A percentile compares a stretch with the other conserved stretches of the same genome.
These are phyloP conservation scores for Cyberlindnera maclurae DNA, from an alignment of 805 yeast genomes.

Conservation along the genomic window DNA sequence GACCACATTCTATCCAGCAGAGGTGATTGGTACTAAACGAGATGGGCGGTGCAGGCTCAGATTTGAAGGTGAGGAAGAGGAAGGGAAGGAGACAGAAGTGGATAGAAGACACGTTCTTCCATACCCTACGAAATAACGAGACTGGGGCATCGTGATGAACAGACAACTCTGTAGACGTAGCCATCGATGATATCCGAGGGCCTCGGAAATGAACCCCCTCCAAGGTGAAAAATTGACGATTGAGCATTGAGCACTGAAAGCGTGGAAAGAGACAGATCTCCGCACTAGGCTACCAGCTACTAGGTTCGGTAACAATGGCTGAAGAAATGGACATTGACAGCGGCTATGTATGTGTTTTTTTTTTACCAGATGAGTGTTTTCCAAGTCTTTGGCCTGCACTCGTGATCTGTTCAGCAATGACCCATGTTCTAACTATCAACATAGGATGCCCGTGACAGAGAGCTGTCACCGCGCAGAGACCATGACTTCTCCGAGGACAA, in stretches of 20 bases:
- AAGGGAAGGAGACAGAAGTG: slow-evolving; percentile 90
- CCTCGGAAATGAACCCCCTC: neutral
- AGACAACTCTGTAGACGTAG: neutral
- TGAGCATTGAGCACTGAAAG: neutral
- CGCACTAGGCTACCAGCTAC: too few relatives aligned
- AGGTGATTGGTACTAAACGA: slow-evolving; percentile 68
- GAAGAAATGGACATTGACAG: slow-evolving; percentile 55
- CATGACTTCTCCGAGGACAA: slow-evolving; percentile 3
- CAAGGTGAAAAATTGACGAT: neutral
- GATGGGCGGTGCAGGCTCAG: slow-evolving; percentile 72
- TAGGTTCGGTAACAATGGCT: slow-evolving; percentile 28
- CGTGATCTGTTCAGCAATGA: neutral
- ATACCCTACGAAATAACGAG: slow-evolving; percentile 35
- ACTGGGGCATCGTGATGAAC: neutral
- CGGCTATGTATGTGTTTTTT: slow-evolving; percentile 9
- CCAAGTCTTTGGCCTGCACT: neutral
- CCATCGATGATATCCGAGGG: neutral
- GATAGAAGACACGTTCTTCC: slow-evolving; percentile 79
- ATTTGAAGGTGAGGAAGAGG: slow-evolving; percentile 97
- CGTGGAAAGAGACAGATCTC: too few relatives aligned
- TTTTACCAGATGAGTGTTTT: neutral
- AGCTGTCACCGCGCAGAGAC: slow-evolving; percentile 27
- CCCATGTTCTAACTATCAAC: slow-evolving; percentile 6
- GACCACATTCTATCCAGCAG: slow-evolving; percentile 93
- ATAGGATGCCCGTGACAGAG: slow-evolving; percentile 23